Conservation (phyloP, 257 asterid species). For the Solanum pennellii region DNA sequence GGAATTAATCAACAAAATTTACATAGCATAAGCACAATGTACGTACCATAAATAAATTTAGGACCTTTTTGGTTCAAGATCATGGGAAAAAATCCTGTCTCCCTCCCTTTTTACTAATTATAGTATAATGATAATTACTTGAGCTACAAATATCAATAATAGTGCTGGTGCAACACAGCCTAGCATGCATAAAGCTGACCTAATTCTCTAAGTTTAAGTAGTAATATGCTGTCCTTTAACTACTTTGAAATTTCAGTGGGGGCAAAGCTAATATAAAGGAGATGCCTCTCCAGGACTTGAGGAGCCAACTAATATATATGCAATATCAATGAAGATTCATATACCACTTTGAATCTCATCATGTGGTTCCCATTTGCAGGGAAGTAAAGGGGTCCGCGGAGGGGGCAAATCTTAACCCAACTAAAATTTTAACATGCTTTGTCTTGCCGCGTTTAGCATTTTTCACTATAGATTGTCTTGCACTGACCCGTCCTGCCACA, state of each 20-base stretch:
- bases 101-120: background rate
- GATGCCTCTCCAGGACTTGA: background rate
- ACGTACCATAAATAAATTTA: background rate
- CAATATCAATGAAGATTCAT: background rate
- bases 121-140: background rate
- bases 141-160: background rate
- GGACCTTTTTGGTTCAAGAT: background rate
- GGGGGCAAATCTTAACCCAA: background rate
- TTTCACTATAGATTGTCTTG: background rate
- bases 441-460: background rate
- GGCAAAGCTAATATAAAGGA: background rate
- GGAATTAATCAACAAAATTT: background rate
- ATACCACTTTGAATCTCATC: background rate
- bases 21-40: background rate
- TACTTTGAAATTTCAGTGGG: background rate
- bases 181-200: background rate
- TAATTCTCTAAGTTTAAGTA: background rate
- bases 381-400: background rate
- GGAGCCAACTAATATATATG: background rate
- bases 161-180: background rate
- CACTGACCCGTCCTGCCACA: background rate
- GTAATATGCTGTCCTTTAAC: background rate
- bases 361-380: background rate
- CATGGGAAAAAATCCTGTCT: background rate
- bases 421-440: background rate